Evolutionary conservation across 73 alveolate genomes (phyloP).

Genomic region (Halteria grandinella): DNA sequence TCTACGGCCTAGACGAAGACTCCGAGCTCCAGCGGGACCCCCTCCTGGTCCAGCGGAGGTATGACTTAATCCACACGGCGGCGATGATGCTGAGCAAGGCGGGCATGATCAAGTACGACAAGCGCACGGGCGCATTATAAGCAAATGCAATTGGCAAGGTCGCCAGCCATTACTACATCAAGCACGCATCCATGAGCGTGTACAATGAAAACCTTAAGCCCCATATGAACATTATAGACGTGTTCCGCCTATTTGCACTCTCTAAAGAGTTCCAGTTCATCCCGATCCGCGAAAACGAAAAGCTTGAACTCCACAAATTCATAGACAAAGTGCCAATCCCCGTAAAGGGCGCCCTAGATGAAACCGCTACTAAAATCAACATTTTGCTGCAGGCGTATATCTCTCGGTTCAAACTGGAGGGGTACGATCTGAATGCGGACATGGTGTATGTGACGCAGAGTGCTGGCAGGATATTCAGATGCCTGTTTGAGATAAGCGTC

Average conservation of each 20-base stretch:
- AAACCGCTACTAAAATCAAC: slow-evolving; percentile 96
- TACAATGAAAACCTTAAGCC: slow-evolving; percentile 96
- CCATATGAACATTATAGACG: slow-evolving; percentile 97
- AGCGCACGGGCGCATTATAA: slow-evolving; percentile 84
- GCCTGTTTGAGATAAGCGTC: slow-evolving; percentile 96
- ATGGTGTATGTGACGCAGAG: slow-evolving; percentile 98
- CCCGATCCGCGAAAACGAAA: slow-evolving; percentile 99
- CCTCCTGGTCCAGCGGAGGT: slow-evolving; percentile 86
- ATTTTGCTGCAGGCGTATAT: slow-evolving; percentile 97
- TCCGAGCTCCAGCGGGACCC: slow-evolving; percentile 87
- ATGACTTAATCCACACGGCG: slow-evolving; percentile 93
- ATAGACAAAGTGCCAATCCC: slow-evolving; percentile 98
- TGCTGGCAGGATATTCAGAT: slow-evolving; percentile 99
- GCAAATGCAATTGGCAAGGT: slow-evolving; percentile 97
- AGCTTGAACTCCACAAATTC: slow-evolving; percentile 86
- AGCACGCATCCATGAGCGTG: slow-evolving; percentile 95
- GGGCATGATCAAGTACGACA: slow-evolving; percentile 88
- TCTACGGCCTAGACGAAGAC: slow-evolving; percentile 90
- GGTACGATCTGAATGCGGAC: slow-evolving; percentile 98
- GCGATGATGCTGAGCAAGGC: slow-evolving; percentile 89
- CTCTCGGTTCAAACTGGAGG: slow-evolving; percentile 97
- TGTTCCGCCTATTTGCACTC: slow-evolving; percentile 96
- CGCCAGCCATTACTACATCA: slow-evolving; percentile 97
- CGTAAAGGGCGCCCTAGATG: slow-evolving; percentile 98
- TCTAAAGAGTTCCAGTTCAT: slow-evolving; percentile 97